A percentile compares a stretch with the other conserved stretches of the same genome.
Conservation (phyloP, 2,329 filamentous ascomycete species). For the Diatrype stigma region DNA sequence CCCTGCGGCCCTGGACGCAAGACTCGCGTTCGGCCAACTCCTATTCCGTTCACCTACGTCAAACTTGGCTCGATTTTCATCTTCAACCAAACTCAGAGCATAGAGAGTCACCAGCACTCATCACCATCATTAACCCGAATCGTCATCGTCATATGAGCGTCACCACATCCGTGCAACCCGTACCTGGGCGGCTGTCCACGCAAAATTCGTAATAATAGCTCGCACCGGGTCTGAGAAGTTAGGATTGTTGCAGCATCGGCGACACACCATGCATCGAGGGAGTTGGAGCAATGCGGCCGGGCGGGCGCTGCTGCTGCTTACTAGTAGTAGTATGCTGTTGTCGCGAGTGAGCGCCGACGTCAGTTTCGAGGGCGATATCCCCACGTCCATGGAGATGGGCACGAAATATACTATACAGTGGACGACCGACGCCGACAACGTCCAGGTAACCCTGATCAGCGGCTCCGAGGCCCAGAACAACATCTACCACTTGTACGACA, state of each 20-base stretch:
- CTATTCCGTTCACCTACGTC: no score
- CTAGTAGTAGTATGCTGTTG: not conserved
- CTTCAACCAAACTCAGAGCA: no score
- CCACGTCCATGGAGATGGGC: not conserved
- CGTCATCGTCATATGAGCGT: no score
- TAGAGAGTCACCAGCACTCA: no score
- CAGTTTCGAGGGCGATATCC: slow-evolving; percentile 2
- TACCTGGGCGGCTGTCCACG: no score
- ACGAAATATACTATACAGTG: not conserved
- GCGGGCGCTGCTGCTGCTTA: not conserved
- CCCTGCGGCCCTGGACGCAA: not conserved
- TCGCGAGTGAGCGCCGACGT: not conserved
- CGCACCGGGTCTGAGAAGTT: no score
- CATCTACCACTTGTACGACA: slow-evolving; percentile 15
- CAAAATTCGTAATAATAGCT: no score
- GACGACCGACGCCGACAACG: not conserved
- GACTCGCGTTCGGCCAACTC: not conserved
- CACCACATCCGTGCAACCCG: no score
- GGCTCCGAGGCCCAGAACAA: slow-evolving; percentile 1
- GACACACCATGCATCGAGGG: not conserved
- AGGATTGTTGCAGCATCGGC: not conserved
- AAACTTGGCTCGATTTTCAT: no score
- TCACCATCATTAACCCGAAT: no score
- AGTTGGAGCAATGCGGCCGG: not conserved
- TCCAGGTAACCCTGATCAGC: slow-evolving; percentile 1